Evolutionary conservation across 192 early-diverging fungal genomes (phyloP).

Genomic region (Backusella psychrophila): DNA sequence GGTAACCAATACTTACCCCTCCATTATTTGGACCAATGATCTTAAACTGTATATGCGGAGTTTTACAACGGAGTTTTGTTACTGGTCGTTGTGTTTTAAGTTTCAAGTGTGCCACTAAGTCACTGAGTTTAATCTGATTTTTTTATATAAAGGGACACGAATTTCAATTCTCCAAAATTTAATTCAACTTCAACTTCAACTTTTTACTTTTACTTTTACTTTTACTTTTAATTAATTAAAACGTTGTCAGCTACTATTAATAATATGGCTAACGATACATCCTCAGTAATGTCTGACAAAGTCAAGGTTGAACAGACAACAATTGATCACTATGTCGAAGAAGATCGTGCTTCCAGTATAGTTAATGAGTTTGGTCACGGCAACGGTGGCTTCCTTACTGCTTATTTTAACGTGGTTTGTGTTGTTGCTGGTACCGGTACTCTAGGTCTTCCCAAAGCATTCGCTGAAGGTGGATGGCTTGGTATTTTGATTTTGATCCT

Average conservation of each 20-base stretch:
- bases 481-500: constrained; percentile 66
- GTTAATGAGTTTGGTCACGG: constrained; percentile 22
- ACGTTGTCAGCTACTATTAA: neutral
- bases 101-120: neutral
- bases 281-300: constrained; percentile 13
- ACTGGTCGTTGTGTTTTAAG: neutral
- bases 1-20: constrained; percentile 8
- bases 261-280: constrained; percentile 8
- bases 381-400: constrained; percentile 21
- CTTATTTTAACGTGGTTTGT: constrained; percentile 30
- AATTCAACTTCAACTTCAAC: constrained; percentile 3
- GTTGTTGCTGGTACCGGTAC: constrained; percentile 81
- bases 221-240: neutral
- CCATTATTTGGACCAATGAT: neutral
- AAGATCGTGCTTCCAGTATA: constrained; percentile 3
- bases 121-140: neutral
- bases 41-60: neutral
- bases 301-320: constrained; percentile 21
- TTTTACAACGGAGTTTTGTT: neutral
- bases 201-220: neutral
- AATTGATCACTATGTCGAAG: constrained; percentile 18
- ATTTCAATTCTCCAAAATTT: neutral
- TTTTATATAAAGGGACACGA: constrained; percentile 11
- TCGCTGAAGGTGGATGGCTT: constrained; percentile 76
- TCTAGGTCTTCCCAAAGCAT: constrained; percentile 82